Base-by-base conservation (phyloP, 2,329 filamentous ascomycete species). In the Xenosphaeropsis pyriputrescens region DNA sequence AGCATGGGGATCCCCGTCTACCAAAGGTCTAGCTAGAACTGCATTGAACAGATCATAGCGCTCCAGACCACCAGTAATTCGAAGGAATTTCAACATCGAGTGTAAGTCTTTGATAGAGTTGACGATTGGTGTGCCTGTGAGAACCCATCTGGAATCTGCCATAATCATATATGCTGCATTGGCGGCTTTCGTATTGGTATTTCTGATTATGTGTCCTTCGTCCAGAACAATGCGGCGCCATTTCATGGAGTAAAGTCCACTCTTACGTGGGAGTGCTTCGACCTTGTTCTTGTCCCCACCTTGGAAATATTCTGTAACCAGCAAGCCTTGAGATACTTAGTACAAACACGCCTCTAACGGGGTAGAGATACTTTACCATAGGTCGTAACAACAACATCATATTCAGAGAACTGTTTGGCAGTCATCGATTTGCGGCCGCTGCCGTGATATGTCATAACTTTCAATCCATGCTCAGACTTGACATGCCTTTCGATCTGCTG, bases 141-240 rank as follows among this genome's bases (percentile, higher is more conserved):
- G 59, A 1, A 79, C 74, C 86, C 86, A 93, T 47, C 80, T 70
- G 8, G 81, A 85, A 37, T 75, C 67, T 1, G 85, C 80, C 34
- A 71, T 61, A 5, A 93, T 57, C 30, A 67, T 66, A 41, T 68
- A 77, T 2, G 77, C 79, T 3, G 85, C 82, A 39, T 77, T 58
- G 0, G 84, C 74, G 33, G 70, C 72, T 52, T 85, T 85, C 0
- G 85, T 81, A 37, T 70, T 70, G 3, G 79, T 72, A 42, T 93
- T 93, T 12, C 86, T 73, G 41, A 93, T 86, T 1, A 64, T 76
- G 50, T 94, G 86, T 0, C 83, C 85, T 61, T 93, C 85, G 46
- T 93, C 85, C 5, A 93, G 65, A 9, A 93, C 79, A 8, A 93
- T 64, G 6, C 86, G 76, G 9, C 79, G 72, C 85, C 85, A 93